Base-by-base conservation (phyloP, 768 basidiomycete species). In the Russula dissimulans region DNA sequence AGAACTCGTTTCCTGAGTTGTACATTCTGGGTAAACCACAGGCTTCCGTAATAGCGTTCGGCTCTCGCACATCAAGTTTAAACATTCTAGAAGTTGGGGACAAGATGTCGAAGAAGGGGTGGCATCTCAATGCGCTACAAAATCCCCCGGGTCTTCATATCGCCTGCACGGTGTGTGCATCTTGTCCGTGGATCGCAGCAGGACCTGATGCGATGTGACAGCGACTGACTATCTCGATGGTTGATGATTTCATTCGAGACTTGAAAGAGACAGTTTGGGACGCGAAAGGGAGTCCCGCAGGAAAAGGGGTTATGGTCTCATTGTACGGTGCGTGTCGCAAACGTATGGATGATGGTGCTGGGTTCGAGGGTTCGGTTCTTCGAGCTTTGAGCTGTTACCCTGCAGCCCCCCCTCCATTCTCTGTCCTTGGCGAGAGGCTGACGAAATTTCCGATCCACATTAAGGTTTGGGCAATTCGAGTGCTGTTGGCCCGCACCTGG, bases 1-100 rank as follows among this genome's bases (percentile, higher is more conserved):
- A 74, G 6, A 67, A 75, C 2, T 81, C 84, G 52, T 85, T 95
- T 47, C 85, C 89, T 0, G 91, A 95, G 68, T 78, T 99, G 10
- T 89, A 89, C 70, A 75, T 98, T 36, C 81, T 99, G 3, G 97
- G 95, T 4, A 84, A 91, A 48, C 95, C 95, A 0, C 84, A 86
- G 0, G 89, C 90, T 1, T 92, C 91, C 3, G 91, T 95, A 55
- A 84, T 99, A 14, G 95, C 95, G 0, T 97, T 98, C 67, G 87
- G 76, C 9, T 81, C 89, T 49, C 77, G 62, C 48, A 32, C 43
- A 31, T 67, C 63, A 54, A 75, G 73, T 59, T 74, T 92, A 18
- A 86, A 89, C 68, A 81, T 89, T n/a, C 78, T 91, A 58, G 91
- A 91, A 67, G 87, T 99, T 0, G 95, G 95, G 0, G 95, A 97